Percentiles rank a stretch among this genome's conserved stretches.
Conservation (phyloP, 2,329 filamentous ascomycete species). For the Claviceps lovelessii region DNA sequence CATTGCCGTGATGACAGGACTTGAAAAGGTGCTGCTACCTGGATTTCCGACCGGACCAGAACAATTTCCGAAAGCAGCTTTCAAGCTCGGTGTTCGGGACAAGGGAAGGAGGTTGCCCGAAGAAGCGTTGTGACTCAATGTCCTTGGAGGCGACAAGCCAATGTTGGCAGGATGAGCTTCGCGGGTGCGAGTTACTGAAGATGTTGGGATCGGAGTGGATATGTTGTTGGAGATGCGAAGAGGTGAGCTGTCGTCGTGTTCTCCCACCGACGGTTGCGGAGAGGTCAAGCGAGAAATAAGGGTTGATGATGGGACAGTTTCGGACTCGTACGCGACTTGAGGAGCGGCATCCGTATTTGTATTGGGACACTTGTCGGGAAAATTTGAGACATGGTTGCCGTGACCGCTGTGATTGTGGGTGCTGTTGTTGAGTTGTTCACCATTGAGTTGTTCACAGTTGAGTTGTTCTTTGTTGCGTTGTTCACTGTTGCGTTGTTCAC, state of each 20-base stretch:
- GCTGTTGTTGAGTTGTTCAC: neutral
- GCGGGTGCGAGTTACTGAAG: constrained; percentile 9
- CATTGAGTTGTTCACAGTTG: too few relatives aligned
- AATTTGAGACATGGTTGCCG: constrained; percentile 2
- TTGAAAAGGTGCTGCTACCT: constrained; percentile 50
- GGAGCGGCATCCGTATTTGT: constrained; percentile 9
- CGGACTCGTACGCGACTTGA: constrained; percentile 13
- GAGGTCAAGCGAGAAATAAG: constrained; percentile 8
- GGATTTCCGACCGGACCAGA: constrained; percentile 40
- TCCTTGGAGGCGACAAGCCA: constrained; percentile 17
- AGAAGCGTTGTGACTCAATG: constrained; percentile 17
- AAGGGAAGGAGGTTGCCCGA: constrained; percentile 30
- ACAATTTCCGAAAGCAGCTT: constrained; percentile 36
- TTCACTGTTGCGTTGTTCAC: neutral
- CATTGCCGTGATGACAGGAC: constrained; percentile 61
- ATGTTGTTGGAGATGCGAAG: constrained; percentile 27
- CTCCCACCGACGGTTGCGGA: constrained; percentile 5
- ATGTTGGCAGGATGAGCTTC: constrained; percentile 24
- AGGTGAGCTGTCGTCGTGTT: constrained; percentile 10
- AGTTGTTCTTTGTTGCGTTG: too few relatives aligned
- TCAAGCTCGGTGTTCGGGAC: constrained; percentile 47
- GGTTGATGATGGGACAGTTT: constrained; percentile 22
- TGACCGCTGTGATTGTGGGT: constrained; percentile 1
- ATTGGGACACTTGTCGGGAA: constrained; percentile 3
- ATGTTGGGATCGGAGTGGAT: constrained; percentile 5